Evolutionary conservation across 1,284 basidiomycete genomes (phyloP), one percentile per base, ranked within the genome.

Genomic region (Flammula alnicola): DNA sequence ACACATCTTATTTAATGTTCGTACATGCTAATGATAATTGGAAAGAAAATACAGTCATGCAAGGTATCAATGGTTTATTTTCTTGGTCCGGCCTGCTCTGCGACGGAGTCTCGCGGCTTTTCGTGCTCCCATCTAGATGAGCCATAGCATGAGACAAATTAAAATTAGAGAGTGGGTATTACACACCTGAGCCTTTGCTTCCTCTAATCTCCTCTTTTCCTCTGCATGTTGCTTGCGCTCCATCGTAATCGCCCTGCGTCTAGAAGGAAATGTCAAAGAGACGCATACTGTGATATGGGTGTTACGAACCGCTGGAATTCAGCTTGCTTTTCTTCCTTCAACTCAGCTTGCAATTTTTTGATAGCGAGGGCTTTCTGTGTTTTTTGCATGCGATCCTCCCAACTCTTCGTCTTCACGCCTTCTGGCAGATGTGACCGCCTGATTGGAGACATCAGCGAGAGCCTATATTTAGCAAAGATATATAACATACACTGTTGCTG

Each of bases 241-340:
- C 49, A 79, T 65, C 0, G 85, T 88, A 47, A 88, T 76, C 60
- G 86, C 81, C 57, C 78, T 74, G 54, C 85, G 78, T 49, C 89
- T 90, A 60, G 42, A 20, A 30, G 36, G 43, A 35, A 29, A 37
- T 40, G 40, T 48, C 29, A 41, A 51, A 14, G 41, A 47, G 12
- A 38, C 16, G 35, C 16, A 22, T 35, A 43, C 25, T 19, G 26
- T 30, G 5, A 14, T 31, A 40, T 12, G 27, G 12, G 22, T 14
- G 31, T 23, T 54, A 50, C 72, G 47, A 50, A 85, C 88, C 84
- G 75, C 55, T 76, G 73, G 43, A 78, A 69, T 57, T 91, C 89
- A 5, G 82, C 78, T 56, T 77, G 70, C 63, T 90, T 91, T 65
- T 92, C 89, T 38, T 87, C 84, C 63, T 81, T 86, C 54, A 92